These are phyloP conservation scores for Ampelomyces quisqualis DNA, from an alignment of 2,329 filamentous ascomycete species.

Conservation along the genomic window DNA sequence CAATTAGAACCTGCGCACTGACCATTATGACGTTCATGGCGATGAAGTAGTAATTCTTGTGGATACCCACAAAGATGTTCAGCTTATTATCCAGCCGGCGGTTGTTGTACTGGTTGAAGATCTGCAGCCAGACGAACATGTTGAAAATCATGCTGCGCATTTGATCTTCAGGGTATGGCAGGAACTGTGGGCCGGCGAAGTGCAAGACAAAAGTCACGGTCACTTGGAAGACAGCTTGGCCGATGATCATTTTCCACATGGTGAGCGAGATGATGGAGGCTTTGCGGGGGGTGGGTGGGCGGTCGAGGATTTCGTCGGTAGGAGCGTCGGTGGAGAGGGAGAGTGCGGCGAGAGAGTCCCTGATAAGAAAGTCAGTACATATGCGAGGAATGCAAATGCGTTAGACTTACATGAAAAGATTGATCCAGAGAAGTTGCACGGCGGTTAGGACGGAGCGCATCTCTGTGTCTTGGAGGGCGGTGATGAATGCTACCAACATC, in stretches of 20 bases:
- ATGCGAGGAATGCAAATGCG: not conserved
- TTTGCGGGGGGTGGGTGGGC: constrained; percentile 73
- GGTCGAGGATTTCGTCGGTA: constrained; percentile 72
- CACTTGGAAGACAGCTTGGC: constrained; percentile 86
- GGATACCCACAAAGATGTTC: constrained; percentile 89
- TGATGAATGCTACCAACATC: constrained; percentile 81
- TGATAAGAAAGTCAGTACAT: constrained; percentile 57
- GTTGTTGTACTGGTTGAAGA: constrained; percentile 98
- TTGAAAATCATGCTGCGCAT: constrained; percentile 84
- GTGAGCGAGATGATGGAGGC: constrained; percentile 77
- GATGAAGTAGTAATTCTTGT: constrained; percentile 83
- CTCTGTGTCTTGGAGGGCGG: constrained; percentile 68
- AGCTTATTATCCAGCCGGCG: constrained; percentile 90
- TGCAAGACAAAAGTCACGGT: constrained; percentile 75
- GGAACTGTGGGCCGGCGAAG: constrained; percentile 65
- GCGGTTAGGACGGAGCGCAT: constrained; percentile 78
- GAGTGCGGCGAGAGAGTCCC: constrained; percentile 85
- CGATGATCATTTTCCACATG: constrained; percentile 99
- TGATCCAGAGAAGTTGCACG: constrained; percentile 91
- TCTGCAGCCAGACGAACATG: constrained; percentile 98
- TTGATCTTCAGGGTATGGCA: constrained; percentile 56
- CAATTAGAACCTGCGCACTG: constrained; percentile 82
- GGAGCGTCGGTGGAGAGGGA: constrained; percentile 87
- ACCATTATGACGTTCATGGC: constrained; percentile 83
- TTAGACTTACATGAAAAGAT: constrained; percentile 69